phyloP scores from a whole-genome alignment of 176 grass and related monocot genomes.

The Aechmea fasciata region DNA sequence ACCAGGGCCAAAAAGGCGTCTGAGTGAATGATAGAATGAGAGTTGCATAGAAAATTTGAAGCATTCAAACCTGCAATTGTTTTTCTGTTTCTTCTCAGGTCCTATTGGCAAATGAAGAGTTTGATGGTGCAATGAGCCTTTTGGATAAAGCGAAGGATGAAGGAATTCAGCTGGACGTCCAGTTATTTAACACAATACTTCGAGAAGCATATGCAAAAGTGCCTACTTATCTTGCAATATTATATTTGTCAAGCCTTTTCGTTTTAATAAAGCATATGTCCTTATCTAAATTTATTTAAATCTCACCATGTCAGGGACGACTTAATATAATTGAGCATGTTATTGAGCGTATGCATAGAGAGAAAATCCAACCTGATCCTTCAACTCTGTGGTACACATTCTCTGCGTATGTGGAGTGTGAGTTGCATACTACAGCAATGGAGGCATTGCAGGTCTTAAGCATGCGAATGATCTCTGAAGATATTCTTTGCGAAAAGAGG shows the following conservation, averaged over 20 bases:
- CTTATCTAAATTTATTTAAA: background rate
- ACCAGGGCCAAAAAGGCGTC: background rate
- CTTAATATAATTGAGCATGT: constrained; percentile 67
- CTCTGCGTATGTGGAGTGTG: constrained; percentile 45
- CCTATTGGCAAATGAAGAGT: constrained; percentile 51
- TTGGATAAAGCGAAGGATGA: constrained; percentile 34
- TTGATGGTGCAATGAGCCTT: constrained; percentile 50
- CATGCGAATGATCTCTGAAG: constrained; percentile 65
- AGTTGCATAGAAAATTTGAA: background rate
- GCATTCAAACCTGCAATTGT: background rate
- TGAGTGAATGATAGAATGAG: background rate
- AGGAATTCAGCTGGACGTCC: constrained; percentile 45
- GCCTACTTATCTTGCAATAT: constrained; percentile 1
- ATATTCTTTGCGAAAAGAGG: constrained; percentile 41
- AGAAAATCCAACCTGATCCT: constrained; percentile 57
- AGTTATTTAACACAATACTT: constrained; percentile 67
- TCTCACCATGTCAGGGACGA: constrained; percentile 35
- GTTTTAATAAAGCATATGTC: background rate
- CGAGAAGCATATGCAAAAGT: constrained; percentile 46
- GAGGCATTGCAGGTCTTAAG: constrained; percentile 72
- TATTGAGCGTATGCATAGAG: constrained; percentile 43
- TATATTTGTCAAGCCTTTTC: constrained; percentile 4
- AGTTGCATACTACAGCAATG: constrained; percentile 46
- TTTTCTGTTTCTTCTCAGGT: constrained; percentile 46
- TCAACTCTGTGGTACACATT: constrained; percentile 50